These are phyloP conservation scores for Tetrahymena elliotti DNA, from an alignment of 73 alveolate species.

Conservation along the genomic window DNA sequence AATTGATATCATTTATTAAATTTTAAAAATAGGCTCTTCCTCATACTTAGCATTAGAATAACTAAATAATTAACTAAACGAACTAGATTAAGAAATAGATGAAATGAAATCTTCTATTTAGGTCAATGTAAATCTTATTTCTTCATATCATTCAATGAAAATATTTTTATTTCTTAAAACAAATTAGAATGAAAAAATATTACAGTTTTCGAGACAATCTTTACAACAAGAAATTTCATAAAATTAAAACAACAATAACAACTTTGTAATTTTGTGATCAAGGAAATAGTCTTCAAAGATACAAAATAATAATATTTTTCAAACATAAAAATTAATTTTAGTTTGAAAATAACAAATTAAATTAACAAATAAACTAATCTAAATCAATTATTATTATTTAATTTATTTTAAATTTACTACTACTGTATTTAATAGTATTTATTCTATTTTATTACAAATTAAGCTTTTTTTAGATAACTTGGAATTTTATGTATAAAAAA, in stretches of 20 bases:
- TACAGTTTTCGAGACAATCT: background rate
- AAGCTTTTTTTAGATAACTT: too few relatives aligned
- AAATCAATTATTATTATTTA: too few relatives aligned
- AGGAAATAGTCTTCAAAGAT: background rate
- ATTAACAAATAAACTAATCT: too few relatives aligned
- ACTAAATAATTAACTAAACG: conserved; percentile 1
- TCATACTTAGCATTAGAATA: conserved; percentile 17
- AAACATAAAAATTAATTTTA: too few relatives aligned
- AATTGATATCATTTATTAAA: background rate
- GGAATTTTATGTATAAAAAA: too few relatives aligned
- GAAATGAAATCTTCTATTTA: background rate
- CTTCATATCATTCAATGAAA: background rate
- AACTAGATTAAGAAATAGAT: background rate
- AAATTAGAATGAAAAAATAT: background rate
- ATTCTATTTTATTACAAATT: too few relatives aligned
- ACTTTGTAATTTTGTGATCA: background rate
- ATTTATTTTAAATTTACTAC: too few relatives aligned
- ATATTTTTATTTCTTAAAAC: background rate
- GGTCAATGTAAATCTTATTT: background rate
- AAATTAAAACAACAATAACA: background rate
- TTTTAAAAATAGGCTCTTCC: conserved; percentile 1
- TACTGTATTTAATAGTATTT: too few relatives aligned
- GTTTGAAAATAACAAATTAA: too few relatives aligned
- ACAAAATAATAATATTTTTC: too few relatives aligned
- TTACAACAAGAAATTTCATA: background rate